Conservation (phyloP, 139 green algal species). For the Pleodorina starrii region DNA sequence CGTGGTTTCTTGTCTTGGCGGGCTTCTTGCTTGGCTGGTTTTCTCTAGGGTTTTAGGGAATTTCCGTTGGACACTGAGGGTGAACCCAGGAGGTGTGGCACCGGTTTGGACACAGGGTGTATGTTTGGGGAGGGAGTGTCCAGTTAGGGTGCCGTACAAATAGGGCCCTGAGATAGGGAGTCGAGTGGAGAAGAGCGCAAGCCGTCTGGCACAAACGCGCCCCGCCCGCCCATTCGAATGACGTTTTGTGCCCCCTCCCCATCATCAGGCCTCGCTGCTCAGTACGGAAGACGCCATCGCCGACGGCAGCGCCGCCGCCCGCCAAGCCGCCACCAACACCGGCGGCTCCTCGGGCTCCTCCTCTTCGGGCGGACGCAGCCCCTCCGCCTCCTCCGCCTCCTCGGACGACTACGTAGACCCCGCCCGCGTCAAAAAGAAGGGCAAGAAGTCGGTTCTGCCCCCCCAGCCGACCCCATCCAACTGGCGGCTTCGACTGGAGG, state of each 20-base stretch:
- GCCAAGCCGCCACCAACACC: constrained; percentile 20
- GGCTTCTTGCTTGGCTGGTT: no score
- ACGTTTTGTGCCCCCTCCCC: neutral
- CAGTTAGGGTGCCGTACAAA: no score
- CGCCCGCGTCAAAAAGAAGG: neutral
- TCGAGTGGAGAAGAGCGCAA: no score
- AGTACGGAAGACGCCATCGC: constrained; percentile 44
- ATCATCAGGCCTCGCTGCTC: constrained; percentile 39
- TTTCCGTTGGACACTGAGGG: no score
- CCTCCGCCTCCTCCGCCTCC: neutral
- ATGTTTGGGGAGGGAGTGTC: no score
- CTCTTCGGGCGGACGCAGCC: neutral
- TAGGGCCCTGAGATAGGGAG: no score
- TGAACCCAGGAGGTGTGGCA: no score
- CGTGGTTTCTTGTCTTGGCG: no score
- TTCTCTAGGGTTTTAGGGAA: no score
- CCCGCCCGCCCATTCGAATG: no score
- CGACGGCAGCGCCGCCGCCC: constrained; percentile 39
- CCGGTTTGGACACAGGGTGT: no score
- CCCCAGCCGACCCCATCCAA: constrained; percentile 15
- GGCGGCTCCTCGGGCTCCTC: neutral
- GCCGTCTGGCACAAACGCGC: no score
- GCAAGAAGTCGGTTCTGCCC: constrained; percentile 34
- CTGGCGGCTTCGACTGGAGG: constrained; percentile 47
- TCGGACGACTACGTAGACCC: neutral